These are phyloP conservation scores for Nemania diffusa DNA, from an alignment of 2,329 filamentous ascomycete species.

Conservation along the genomic window DNA sequence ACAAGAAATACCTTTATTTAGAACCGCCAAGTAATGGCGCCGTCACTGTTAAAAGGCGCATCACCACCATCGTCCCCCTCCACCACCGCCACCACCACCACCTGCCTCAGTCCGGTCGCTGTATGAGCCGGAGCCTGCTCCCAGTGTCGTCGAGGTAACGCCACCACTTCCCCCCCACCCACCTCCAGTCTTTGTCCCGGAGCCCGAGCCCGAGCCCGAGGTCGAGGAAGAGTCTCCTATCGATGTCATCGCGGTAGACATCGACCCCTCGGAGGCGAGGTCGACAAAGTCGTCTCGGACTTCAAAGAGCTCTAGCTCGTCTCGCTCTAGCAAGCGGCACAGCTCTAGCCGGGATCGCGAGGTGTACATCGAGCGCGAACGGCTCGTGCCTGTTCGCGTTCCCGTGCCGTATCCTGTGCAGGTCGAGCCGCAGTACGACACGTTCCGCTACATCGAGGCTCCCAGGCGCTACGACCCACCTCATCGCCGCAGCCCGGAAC, in stretches of 20 bases:
- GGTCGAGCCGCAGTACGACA: constrained; percentile 58
- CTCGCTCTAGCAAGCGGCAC: constrained; percentile 40
- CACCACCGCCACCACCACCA: constrained; percentile 40
- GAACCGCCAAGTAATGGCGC: constrained; percentile 53
- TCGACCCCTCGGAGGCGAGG: constrained; percentile 50
- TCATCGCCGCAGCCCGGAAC: constrained; percentile 48
- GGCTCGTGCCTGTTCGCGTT: constrained; percentile 56
- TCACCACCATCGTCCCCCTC: constrained; percentile 54
- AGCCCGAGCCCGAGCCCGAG: constrained; percentile 36
- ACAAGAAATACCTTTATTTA: constrained; percentile 56
- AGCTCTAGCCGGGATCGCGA: constrained; percentile 54
- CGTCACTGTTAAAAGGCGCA: constrained; percentile 51
- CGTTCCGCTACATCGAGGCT: constrained; percentile 64
- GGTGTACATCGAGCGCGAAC: constrained; percentile 64
- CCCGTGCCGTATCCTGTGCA: constrained; percentile 58
- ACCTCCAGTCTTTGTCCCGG: constrained; percentile 28
- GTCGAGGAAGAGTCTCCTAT: constrained; percentile 50
- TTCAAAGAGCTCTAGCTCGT: constrained; percentile 44
- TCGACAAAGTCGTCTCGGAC: constrained; percentile 43
- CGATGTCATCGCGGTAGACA: constrained; percentile 57
- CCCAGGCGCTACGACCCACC: constrained; percentile 55
- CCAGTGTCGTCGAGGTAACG: constrained; percentile 42
- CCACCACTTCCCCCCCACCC: constrained; percentile 43
- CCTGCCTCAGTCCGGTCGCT: constrained; percentile 36
- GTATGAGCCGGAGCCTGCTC: constrained; percentile 41